Evolutionary conservation across 192 early-diverging fungal genomes (phyloP), one percentile per base, ranked within the genome.

Genomic region (Phlyctochytrium arcticum): DNA sequence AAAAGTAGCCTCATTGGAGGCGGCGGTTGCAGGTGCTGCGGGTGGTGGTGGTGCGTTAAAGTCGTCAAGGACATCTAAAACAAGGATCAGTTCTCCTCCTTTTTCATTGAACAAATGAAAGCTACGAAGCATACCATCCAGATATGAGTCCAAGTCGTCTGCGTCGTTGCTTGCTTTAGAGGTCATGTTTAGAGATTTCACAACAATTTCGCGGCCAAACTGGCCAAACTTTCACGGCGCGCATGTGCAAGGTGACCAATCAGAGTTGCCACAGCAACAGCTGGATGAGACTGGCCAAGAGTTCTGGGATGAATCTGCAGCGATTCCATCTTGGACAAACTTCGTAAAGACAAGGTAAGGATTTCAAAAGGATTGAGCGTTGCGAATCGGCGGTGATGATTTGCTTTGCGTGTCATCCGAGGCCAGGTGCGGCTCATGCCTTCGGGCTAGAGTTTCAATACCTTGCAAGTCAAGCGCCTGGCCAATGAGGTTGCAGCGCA

Each of bases 1-100:
- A 26, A 71, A 59, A 27, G 35, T 65, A 9, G 64, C 37, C 1
- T 67, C 65, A 54, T 19, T 21, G 19, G 1, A 12, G 9, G 51
- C 32, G 59, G 58, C 54, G 21, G 63, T 48, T 23, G 64, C 49
- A 15, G 78, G 58, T 6, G 68, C 58, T 10, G 74, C 57, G 8
- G 71, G 62, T 44, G 75, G 48, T 9, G 79, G 35, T 32, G 76
- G 68, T 50, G 80, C 65, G 54, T 74, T 75, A 37, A 92, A 91
- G 63, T 90, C 88, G 61, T 92, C 89, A 42, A 92, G 72, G 39
- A 88, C 88, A 68, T 87, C 89, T 10, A 24, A 46, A 8, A 56
- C 29, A 31, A 48, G 36, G 15, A 49, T 9, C 37, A 47, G 9
- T 59, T 46, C 19, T 30, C 26, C n/a, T 8, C 36, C 26, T 30